Evolutionary conservation across 768 basidiomycete species (phyloP).

Genomic region (Macrolepiota fuliginosa): DNA sequence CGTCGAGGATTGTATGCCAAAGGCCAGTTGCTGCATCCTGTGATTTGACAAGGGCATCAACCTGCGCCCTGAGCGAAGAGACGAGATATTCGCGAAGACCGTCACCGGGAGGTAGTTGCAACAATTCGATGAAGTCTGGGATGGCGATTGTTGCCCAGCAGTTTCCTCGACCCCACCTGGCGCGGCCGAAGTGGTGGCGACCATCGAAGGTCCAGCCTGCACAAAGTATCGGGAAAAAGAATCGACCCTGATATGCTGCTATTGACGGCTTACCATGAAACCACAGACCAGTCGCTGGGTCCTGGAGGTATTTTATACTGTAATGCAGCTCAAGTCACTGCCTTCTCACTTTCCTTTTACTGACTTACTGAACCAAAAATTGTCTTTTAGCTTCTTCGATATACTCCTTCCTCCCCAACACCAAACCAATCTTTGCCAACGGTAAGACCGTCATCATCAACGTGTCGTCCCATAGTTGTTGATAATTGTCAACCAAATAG

Average conservation of each 20-base stretch:
- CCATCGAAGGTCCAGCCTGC: constrained; percentile 45
- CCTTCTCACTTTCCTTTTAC: not conserved
- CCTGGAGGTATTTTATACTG: constrained; percentile 44
- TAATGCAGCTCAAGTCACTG: not conserved
- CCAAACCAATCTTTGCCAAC: constrained; percentile 51
- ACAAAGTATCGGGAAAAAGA: not conserved
- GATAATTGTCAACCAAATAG: constrained; percentile 36
- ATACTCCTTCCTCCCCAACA: constrained; percentile 48
- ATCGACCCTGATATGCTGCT: not conserved
- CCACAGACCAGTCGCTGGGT: constrained; percentile 42
- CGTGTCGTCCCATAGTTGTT: constrained; percentile 58
- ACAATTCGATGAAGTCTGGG: constrained; percentile 47
- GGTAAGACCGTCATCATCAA: constrained; percentile 60
- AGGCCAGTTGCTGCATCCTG: constrained; percentile 45
- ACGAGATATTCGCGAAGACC: constrained; percentile 40
- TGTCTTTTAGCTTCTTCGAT: constrained; percentile 54
- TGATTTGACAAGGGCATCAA: constrained; percentile 42
- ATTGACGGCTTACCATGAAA: constrained; percentile 37
- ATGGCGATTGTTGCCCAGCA: constrained; percentile 50
- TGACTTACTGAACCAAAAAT: constrained; percentile 43
- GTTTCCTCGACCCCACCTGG: constrained; percentile 55
- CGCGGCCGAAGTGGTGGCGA: constrained; percentile 42
- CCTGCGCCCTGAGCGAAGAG: constrained; percentile 39
- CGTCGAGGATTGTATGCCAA: constrained; percentile 56
- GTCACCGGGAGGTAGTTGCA: constrained; percentile 37